These are phyloP conservation scores for Massariosphaeria phaeospora DNA, from an alignment of 495 filamentous ascomycete species.

Conservation along the genomic window DNA sequence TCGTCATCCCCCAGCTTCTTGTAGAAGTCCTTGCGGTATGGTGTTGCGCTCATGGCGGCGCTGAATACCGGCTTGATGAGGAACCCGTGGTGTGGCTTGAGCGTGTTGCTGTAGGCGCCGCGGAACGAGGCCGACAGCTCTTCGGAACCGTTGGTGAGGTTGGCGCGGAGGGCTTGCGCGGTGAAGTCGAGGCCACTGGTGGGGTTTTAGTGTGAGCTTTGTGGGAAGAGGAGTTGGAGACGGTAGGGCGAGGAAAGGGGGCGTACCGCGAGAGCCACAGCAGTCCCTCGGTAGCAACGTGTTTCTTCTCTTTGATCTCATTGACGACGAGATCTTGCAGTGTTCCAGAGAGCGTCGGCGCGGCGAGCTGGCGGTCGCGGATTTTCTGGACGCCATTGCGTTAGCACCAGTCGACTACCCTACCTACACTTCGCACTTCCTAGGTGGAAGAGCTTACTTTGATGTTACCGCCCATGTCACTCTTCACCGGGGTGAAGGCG, in stretches of 20 bases:
- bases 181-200: conserved; percentile 88
- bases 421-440: too few species aligned
- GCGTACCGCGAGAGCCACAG: conserved; percentile 83
- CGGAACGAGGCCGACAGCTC: conserved; percentile 87
- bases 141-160: conserved; percentile 57
- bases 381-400: conserved; percentile 59
- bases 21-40: conserved; percentile 89
- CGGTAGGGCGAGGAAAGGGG: conserved; percentile 9
- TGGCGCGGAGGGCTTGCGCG: conserved; percentile 71
- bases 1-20: conserved; percentile 69
- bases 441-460: conserved; percentile 54
- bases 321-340: conserved; percentile 78
- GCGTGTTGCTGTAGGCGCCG: conserved; percentile 71
- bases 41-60: conserved; percentile 85
- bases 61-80: conserved; percentile 83
- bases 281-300: conserved; percentile 80
- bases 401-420: background rate
- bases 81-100: conserved; percentile 86
- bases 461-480: conserved; percentile 84
- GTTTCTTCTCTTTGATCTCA: conserved; percentile 81
- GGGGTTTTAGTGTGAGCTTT: background rate
- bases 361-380: conserved; percentile 70
- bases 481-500: conserved; percentile 84
- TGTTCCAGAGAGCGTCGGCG: conserved; percentile 69
- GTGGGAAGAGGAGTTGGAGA: background rate